These are phyloP conservation scores for Dothistroma pini DNA, from an alignment of 2,329 filamentous ascomycete species.

Conservation along the genomic window DNA sequence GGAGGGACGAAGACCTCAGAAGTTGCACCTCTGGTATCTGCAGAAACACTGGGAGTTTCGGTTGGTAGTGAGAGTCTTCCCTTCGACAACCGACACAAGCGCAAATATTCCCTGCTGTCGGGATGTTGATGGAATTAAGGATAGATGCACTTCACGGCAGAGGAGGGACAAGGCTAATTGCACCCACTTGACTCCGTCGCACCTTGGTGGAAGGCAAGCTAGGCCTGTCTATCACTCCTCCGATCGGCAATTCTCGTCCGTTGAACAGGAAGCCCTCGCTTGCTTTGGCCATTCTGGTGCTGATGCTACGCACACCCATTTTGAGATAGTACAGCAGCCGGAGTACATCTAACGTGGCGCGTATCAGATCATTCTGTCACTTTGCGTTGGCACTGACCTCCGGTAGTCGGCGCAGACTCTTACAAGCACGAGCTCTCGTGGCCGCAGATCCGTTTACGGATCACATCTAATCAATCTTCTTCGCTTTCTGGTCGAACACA, in stretches of 20 bases:
- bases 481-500: neutral
- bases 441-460: slow-evolving; percentile 10
- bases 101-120: neutral
- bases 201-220: neutral
- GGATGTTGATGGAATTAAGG: neutral
- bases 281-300: neutral
- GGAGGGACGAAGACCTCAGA: neutral
- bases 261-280: slow-evolving; percentile 1
- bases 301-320: neutral
- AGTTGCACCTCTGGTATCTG: too few species aligned
- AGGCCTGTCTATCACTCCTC: neutral
- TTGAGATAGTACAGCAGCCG: neutral
- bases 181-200: neutral
- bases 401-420: slow-evolving; percentile 9
- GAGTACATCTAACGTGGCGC: slow-evolving; percentile 5
- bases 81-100: neutral
- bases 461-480: slow-evolving; percentile 19
- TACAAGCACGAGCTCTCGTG: neutral
- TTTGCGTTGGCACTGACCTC: slow-evolving; percentile 2
- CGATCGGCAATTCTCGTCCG: neutral
- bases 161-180: neutral
- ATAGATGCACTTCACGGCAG: neutral
- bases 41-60: neutral
- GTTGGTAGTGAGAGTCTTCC: neutral
- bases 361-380: slow-evolving; percentile 18